A percentile compares a stretch with the other conserved stretches of the same genome.
Evolutionary conservation across 2,329 filamentous ascomycete genomes (phyloP).

Genomic region (Beauveria varroae): DNA sequence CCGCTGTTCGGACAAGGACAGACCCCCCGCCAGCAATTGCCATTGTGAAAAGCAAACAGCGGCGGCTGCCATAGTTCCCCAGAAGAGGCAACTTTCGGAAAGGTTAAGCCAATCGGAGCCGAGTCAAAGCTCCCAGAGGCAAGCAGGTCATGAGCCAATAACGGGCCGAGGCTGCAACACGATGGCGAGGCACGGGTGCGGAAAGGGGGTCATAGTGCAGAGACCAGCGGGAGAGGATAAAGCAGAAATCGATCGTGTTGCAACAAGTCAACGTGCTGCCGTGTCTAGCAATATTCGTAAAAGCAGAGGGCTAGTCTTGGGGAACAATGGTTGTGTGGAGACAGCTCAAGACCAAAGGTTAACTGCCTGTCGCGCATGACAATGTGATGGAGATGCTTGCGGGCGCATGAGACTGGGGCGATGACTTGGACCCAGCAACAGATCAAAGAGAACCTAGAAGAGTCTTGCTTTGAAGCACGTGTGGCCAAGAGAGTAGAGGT

Average conservation of each 20-base stretch:
- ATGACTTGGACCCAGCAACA: not conserved
- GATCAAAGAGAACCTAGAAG: not conserved
- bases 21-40: not conserved
- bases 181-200: conserved; percentile 1
- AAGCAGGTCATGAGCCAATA: conserved; percentile 2
- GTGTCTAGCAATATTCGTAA: not conserved
- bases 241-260: not conserved
- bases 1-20: not conserved
- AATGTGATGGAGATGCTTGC: not conserved
- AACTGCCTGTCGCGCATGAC: not conserved
- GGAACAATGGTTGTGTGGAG: not conserved
- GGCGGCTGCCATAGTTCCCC: not conserved
- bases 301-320: not conserved
- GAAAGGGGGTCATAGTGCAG: not conserved
- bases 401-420: not conserved
- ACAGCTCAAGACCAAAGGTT: not conserved
- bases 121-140: not conserved
- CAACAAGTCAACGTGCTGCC: not conserved
- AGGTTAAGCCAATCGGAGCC: not conserved
- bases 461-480: not conserved
- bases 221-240: not conserved
- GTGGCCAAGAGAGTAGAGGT: not conserved
- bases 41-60: not conserved
- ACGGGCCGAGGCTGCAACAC: conserved; percentile 1
- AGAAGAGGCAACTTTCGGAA: not conserved